Evolutionary conservation across 768 basidiomycete genomes (phyloP), one percentile per base, ranked within the genome.

Genomic region (Amanita molliuscula): DNA sequence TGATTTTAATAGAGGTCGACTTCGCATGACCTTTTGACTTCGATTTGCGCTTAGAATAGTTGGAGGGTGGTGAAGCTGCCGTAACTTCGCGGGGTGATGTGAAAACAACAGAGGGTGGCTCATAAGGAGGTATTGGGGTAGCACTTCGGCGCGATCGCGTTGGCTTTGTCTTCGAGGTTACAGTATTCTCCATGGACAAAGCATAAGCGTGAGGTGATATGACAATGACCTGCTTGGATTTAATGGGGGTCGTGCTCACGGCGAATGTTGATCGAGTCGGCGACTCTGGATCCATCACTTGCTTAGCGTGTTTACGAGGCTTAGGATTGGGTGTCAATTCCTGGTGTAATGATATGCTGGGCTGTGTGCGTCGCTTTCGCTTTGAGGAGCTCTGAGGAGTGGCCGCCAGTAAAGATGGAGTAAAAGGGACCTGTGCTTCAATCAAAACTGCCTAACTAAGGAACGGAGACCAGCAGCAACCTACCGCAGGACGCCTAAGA

Each of bases 61-160:
- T 76, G 36, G 63, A 65, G 45, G 59, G 42, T 37, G 65, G 50
- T 13, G 77, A 71, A 4, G 68, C 69, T 35, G 76, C 61, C 44
- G 75, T 61, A 40, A 87, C 73, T 55, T 82, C 77, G 43, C 78
- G 73, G 0, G 85, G 86, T 1, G 86, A 83, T 0, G 82, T 84
- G 57, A 84, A 84, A n/a, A 78, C 73, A 50, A 82, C 83, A 0
- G 59, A 51, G 0, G 84, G 84, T 0, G 82, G 82, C 54, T 84
- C 81, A 58, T 86, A 86, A 0, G 69, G 68, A 0, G 78, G 76
- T 36, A 74, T 69, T 0, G 82, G 82, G 2, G 81, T 82, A 1
- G 67, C 65, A 44, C 74, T 78, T 16, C 75, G 67, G 15, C 74
- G 59, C 0, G 62, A 47, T 23, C 62, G 57, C 10, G 61, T 56